Evolutionary conservation across 1,139 yeast genomes (phyloP).

Genomic region (Blastobotrys petasosporus): DNA sequence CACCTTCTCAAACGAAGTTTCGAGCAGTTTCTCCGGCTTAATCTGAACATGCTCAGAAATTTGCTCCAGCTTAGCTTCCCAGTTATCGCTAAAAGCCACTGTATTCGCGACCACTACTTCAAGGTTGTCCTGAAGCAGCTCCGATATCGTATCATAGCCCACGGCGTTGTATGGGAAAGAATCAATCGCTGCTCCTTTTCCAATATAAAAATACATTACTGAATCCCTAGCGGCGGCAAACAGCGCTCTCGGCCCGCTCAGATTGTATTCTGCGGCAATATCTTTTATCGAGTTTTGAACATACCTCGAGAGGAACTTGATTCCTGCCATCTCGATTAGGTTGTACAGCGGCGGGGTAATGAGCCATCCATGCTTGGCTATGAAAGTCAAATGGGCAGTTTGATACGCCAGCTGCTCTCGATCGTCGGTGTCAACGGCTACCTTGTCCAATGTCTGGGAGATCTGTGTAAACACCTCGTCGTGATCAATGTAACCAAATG

Average conservation of each 20-base stretch:
- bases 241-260: conserved; percentile 18
- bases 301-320: not conserved
- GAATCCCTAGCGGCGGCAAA: conserved; percentile 34
- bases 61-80: conserved; percentile 8
- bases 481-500: not conserved
- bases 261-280: not conserved
- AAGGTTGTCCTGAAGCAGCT: conserved; percentile 33
- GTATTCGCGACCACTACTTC: conserved; percentile 13
- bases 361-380: conserved; percentile 5
- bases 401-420: not conserved
- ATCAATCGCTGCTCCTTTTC: conserved; percentile 26
- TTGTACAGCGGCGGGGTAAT: conserved; percentile 9
- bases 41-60: conserved; percentile 6
- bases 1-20: no score
- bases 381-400: conserved; percentile 1
- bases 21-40: not conserved
- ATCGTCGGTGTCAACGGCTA: not conserved
- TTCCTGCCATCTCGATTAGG: conserved; percentile 6
- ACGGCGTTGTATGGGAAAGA: conserved; percentile 39
- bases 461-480: not conserved
- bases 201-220: conserved; percentile 40
- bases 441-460: not conserved
- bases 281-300: conserved; percentile 3
- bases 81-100: conserved; percentile 12
- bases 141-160: conserved; percentile 28